Conservation (phyloP, 2,329 filamentous ascomycete genomes). For the Botrytis paeoniae region DNA sequence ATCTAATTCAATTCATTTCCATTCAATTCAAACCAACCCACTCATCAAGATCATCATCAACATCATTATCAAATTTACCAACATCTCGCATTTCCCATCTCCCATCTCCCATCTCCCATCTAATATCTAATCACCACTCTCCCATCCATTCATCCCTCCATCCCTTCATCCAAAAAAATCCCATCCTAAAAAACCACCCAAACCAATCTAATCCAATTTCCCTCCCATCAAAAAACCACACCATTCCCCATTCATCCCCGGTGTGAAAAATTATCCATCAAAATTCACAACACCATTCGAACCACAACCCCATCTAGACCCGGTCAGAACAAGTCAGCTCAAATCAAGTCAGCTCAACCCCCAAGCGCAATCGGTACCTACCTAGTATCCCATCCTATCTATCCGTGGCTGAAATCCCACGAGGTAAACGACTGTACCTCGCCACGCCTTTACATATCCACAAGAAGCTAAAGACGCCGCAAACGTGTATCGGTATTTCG, state of each 20-base stretch:
- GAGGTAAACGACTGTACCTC: neutral
- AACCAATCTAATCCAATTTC: neutral
- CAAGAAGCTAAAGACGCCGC: too few relatives aligned
- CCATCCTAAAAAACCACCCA: neutral
- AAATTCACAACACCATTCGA: neutral
- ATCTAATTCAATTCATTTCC: neutral
- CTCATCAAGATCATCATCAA: neutral
- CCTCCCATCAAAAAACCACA: neutral
- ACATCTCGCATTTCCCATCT: neutral
- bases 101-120: neutral
- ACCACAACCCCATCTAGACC: neutral
- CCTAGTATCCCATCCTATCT: neutral
- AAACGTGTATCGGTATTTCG: too few relatives aligned
- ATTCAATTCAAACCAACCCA: neutral
- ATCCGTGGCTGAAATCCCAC: neutral
- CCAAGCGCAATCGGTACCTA: neutral
- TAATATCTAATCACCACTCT: neutral
- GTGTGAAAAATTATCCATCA: neutral
- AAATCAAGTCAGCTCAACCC: neutral
- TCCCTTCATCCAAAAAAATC: neutral
- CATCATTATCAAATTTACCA: neutral
- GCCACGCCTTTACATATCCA: too few relatives aligned
- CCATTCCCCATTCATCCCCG: constrained; percentile 1
- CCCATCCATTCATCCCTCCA: neutral
- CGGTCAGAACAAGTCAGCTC: neutral